Evolutionary conservation across 2,329 filamentous ascomycete genomes (phyloP), one percentile per base, ranked within the genome.

Genomic region (Scedosporium aurantiacum): DNA sequence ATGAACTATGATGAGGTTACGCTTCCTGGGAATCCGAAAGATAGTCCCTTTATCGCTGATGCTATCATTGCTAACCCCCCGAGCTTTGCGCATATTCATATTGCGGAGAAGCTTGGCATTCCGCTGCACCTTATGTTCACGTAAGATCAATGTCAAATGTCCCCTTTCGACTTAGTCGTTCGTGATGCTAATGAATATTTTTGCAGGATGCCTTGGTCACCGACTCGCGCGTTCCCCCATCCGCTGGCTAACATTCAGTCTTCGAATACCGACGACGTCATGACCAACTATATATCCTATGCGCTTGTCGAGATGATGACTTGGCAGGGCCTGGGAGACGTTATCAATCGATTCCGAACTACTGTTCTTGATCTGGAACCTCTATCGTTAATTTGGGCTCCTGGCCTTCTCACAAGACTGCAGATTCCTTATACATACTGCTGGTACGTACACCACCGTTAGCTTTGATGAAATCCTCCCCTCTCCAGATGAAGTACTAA

Each of bases 51-150:
- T 69, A 86, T 96, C 47, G 91, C 91, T 0, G 91, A 91, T 72
- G 86, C 83, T 59, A 90, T 91, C 65, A 89, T 91, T 66, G 88
- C 88, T 2, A 91, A 91, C 63, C 88, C 88, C 2, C 88, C 88
- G 0, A 89, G 86, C 67, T 91, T 90, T 72, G 88, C 86, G 0
- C 88, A 91, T 67, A 78, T 91, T 2, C 88, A 91, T 67, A 82
- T 87, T 63, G 88, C 88, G 0, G 87, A 91, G 72, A 89, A 88
- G 71, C 73, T 91, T 67, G 88, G 87, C 0, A 84, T 91, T 57
- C 88, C 88, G 0, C 69, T 91, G 7, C 88, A 91, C 67, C 84
- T 96, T 72, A 95, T 96, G 89, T 96, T 96, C 74, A 96, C 91
- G 82, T 89, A 77, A 72, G 85, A 12, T 3, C 32, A 37, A 37